phyloP scores from a whole-genome alignment of 306 rosid genomes.

The Prunus mume region DNA sequence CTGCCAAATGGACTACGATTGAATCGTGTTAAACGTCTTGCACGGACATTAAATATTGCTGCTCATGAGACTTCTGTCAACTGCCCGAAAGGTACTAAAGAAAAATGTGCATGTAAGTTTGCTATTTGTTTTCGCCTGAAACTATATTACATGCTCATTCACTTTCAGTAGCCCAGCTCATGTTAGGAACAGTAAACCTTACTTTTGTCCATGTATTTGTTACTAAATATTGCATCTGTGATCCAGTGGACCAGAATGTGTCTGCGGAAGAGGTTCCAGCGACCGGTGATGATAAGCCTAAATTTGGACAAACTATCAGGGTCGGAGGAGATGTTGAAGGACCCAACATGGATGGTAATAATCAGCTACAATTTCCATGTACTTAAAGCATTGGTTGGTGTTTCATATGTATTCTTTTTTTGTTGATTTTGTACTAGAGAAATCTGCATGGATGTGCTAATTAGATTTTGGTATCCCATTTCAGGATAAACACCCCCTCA shows the following conservation, averaged over 20 bases:
- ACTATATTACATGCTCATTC: background rate
- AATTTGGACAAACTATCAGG: constrained; percentile 16
- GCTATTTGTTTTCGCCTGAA: background rate
- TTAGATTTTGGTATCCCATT: constrained; percentile 13
- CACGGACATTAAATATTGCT: constrained; percentile 34
- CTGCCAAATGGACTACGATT: constrained; percentile 44
- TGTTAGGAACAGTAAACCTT: background rate
- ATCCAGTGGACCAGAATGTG: constrained; percentile 26
- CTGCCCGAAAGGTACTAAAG: constrained; percentile 14
- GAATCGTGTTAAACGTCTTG: constrained; percentile 60
- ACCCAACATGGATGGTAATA: constrained; percentile 18
- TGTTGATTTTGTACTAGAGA: background rate
- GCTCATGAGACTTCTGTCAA: constrained; percentile 21
- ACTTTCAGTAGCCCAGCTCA: too few relatives aligned
- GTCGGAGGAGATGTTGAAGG: constrained; percentile 22
- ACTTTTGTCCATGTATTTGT: background rate
- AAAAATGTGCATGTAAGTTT: background rate
- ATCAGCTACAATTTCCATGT: constrained; percentile 5
- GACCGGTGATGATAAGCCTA: constrained; percentile 10
- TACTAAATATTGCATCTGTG: background rate
- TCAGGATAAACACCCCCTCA: constrained; percentile 28
- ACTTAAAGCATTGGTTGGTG: background rate
- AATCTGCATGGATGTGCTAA: background rate
- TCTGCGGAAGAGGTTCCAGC: constrained; percentile 20
- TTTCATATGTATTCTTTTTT: background rate